Evolutionary conservation across 2,329 filamentous ascomycete species (phyloP), one percentile per base, ranked within the genome.

Genomic region (Periconia sp.): DNA sequence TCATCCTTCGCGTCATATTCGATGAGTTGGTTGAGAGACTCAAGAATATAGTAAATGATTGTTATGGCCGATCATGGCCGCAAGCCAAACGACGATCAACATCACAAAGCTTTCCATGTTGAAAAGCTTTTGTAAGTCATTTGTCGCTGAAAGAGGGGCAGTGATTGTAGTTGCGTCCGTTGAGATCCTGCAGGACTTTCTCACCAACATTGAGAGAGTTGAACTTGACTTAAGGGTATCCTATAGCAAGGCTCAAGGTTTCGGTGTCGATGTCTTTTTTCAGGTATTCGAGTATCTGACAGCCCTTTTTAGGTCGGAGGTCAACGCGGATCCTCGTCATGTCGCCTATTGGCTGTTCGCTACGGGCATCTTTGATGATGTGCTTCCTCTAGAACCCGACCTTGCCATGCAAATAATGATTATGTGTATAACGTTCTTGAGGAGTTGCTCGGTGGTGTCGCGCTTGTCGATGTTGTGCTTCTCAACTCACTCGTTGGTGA

Each of bases 201-300:
- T 97, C 91, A 72, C 93, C 93, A 66, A 93, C 93, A 74, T 92
- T 86, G 58, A 97, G 90, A 70, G 91, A 89, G 77, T 96, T 92
- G 79, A 99, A 99, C 77, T 99, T 99, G 75, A 99, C 87, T 77
- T 96, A 99, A n/a, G n/a, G n/a, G n/a, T n/a, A n/a, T n/a, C n/a
- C n/a, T n/a, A n/a, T n/a, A n/a, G n/a, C 69, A n/a, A 63, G 55
- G 15, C 62, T 63, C 15, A 71, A 46, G 33, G 15, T 37, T 5
- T 14, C 23, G 40, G 43, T 41, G 5, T 54, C 41, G 14, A 70
- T 55, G 3, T 61, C 53, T 17, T 45, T 64, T 23, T 68, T 68
- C 11, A 52, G 31, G 18, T 30, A 51, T n/a, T 57, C 47, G 7
- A 68, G 19, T 14, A 72, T 11, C 41, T 69, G 55, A 48, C 68